phyloP scores from a whole-genome alignment of 148 eudicot species.

The Amaranthus palmeri region DNA sequence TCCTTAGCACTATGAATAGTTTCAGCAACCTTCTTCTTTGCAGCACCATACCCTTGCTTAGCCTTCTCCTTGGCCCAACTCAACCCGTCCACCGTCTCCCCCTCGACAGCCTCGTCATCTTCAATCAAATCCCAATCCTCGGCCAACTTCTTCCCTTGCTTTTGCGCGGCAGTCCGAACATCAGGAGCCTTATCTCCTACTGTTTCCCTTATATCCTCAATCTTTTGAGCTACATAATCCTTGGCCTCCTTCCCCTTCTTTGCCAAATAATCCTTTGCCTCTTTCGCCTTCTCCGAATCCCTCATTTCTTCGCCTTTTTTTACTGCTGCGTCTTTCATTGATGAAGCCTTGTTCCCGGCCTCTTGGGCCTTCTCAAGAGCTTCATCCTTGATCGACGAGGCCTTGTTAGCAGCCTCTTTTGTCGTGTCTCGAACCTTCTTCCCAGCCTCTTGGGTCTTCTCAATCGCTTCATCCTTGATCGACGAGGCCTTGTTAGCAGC shows the following conservation, averaged over 20 bases:
- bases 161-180: neutral
- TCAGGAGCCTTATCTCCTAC: conserved; percentile 12
- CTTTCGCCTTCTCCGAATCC: neutral
- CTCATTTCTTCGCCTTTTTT: too few relatives aligned
- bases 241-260: conserved; percentile 10
- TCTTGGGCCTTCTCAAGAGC: conserved; percentile 9
- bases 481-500: conserved; percentile 14
- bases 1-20: conserved; percentile 26
- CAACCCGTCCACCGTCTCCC: neutral
- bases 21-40: conserved; percentile 19
- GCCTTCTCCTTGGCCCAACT: conserved; percentile 26
- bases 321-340: conserved; percentile 10
- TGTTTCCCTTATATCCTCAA: conserved; percentile 15
- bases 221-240: conserved; percentile 19
- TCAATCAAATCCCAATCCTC: neutral
- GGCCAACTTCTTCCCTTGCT: conserved; percentile 8
- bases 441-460: conserved; percentile 22
- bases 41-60: conserved; percentile 24
- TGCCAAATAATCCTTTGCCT: conserved; percentile 12
- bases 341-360: conserved; percentile 22
- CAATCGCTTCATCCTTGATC: conserved; percentile 9
- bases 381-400: conserved; percentile 12
- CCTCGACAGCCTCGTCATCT: neutral
- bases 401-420: conserved; percentile 9
- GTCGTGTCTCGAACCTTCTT: conserved; percentile 13